phyloP scores from a whole-genome alignment of 2,329 filamentous ascomycete genomes.

The Neoascochyta sp. region DNA sequence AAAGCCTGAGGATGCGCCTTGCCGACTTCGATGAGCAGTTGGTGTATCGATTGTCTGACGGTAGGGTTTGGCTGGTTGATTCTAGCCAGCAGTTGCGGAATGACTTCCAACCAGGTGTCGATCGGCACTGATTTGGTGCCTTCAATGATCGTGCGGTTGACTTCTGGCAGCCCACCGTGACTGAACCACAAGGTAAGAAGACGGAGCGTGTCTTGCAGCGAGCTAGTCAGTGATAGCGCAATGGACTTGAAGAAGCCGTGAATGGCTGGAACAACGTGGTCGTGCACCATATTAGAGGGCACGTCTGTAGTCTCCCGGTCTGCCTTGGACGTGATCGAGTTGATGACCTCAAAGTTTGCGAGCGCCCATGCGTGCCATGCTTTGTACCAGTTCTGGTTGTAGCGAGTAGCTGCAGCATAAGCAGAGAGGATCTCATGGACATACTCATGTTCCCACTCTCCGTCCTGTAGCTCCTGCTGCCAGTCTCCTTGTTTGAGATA shows the following conservation, averaged over 20 bases:
- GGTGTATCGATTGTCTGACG: slow-evolving; percentile 87
- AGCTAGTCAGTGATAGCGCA: slow-evolving; percentile 82
- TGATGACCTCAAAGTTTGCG: slow-evolving; percentile 97
- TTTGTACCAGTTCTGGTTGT: slow-evolving; percentile 96
- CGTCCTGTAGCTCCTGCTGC: slow-evolving; percentile 79
- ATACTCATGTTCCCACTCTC: slow-evolving; percentile 82
- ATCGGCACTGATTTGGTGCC: slow-evolving; percentile 90
- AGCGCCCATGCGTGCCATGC: slow-evolving; percentile 99
- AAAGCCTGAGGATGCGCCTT: slow-evolving; percentile 92
- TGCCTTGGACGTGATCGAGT: slow-evolving; percentile 65
- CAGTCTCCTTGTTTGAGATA: slow-evolving; percentile 96
- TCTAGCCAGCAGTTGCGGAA: slow-evolving; percentile 91
- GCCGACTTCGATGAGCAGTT: slow-evolving; percentile 86
- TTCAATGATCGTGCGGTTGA: slow-evolving; percentile 82
- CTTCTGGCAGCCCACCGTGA: slow-evolving; percentile 82
- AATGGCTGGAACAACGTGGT: slow-evolving; percentile 91
- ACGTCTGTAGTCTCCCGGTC: slow-evolving; percentile 57
- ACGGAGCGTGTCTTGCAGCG: slow-evolving; percentile 89
- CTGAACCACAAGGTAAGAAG: slow-evolving; percentile 95
- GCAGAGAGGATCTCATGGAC: slow-evolving; percentile 87
- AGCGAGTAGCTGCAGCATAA: slow-evolving; percentile 86
- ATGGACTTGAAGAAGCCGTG: slow-evolving; percentile 98
- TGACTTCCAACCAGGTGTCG: slow-evolving; percentile 98
- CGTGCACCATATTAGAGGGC: slow-evolving; percentile 67
- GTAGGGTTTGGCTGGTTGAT: slow-evolving; percentile 93